Evolutionary conservation across 1,284 basidiomycete species (phyloP).

Genomic region (Fomitopsis schrenkii): DNA sequence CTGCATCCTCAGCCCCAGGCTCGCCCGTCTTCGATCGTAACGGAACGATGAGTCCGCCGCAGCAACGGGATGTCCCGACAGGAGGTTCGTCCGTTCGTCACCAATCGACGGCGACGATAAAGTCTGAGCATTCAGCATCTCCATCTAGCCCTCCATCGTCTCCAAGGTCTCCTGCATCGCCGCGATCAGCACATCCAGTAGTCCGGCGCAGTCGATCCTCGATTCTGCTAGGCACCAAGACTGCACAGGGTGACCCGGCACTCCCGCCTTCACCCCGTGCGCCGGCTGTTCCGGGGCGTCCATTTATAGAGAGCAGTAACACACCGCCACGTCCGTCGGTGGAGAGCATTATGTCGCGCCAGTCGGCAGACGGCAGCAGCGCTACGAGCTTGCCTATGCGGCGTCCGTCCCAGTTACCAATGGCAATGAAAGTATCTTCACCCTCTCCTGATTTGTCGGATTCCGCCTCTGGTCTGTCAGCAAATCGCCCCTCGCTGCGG

Average conservation of each 20-base stretch:
- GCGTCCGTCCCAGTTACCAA: neutral
- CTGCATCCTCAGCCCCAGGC: neutral
- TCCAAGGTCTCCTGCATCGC: slow-evolving; percentile 11
- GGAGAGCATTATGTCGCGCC: neutral
- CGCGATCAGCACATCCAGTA: slow-evolving; percentile 9
- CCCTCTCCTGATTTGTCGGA: slow-evolving; percentile 3
- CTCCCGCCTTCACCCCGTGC: slow-evolving; percentile 10
- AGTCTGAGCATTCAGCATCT: slow-evolving; percentile 3
- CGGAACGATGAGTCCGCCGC: neutral
- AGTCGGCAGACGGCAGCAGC: neutral
- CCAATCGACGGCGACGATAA: slow-evolving; percentile 3
- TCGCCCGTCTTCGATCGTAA: slow-evolving; percentile 1
- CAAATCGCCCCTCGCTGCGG: neutral
- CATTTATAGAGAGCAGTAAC: neutral
- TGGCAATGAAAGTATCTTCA: slow-evolving; percentile 2
- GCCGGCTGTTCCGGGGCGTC: neutral
- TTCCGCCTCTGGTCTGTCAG: neutral
- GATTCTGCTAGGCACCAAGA: slow-evolving; percentile 14
- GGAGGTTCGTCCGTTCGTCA: slow-evolving; percentile 3
- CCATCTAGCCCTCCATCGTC: slow-evolving; percentile 17
- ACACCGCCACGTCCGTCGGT: neutral
- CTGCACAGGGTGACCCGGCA: slow-evolving; percentile 9
- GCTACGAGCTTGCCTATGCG: neutral
- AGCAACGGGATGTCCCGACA: neutral
- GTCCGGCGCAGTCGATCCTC: slow-evolving; percentile 26